A percentile compares a stretch with the other conserved stretches of the same genome.
Evolutionary conservation across 2,329 filamentous ascomycete genomes (phyloP).

Genomic region (Tolypocladium guangdongense): DNA sequence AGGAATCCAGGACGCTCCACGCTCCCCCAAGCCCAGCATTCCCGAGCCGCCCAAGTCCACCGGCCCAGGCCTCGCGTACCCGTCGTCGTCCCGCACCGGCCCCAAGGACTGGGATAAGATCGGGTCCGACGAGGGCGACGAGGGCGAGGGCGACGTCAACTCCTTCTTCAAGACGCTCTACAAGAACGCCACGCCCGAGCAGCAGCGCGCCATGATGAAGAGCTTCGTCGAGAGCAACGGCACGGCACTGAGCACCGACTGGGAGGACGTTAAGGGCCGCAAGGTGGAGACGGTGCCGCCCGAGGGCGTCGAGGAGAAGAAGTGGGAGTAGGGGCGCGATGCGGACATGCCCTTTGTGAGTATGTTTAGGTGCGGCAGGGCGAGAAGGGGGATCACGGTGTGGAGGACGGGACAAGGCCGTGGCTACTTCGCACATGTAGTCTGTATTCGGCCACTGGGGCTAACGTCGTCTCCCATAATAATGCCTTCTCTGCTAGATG

Average conservation of each 20-base stretch:
- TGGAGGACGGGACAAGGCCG: background rate
- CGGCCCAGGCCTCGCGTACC: constrained; percentile 51
- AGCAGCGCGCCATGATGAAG: constrained; percentile 93
- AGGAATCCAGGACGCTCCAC: background rate
- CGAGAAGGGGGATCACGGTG: background rate
- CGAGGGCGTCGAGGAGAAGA: constrained; percentile 67
- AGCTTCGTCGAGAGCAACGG: constrained; percentile 91
- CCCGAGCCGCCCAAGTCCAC: background rate
- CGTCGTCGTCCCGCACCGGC: constrained; percentile 73
- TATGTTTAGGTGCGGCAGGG: background rate
- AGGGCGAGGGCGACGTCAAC: constrained; percentile 57
- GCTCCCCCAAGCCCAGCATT: background rate
- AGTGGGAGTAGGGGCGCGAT: constrained; percentile 37
- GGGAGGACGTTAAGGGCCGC: constrained; percentile 65
- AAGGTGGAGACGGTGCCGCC: constrained; percentile 65
- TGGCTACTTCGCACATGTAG: background rate
- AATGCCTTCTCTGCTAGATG: background rate
- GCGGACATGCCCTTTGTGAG: background rate
- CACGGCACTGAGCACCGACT: constrained; percentile 85
- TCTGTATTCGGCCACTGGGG: background rate
- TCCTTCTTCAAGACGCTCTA: constrained; percentile 88
- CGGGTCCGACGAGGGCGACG: constrained; percentile 42
- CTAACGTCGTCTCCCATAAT: background rate
- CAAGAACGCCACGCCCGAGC: constrained; percentile 64
- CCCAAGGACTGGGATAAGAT: constrained; percentile 90